Base-by-base conservation (phyloP, 345 rosid species). In the Murraya paniculata region DNA sequence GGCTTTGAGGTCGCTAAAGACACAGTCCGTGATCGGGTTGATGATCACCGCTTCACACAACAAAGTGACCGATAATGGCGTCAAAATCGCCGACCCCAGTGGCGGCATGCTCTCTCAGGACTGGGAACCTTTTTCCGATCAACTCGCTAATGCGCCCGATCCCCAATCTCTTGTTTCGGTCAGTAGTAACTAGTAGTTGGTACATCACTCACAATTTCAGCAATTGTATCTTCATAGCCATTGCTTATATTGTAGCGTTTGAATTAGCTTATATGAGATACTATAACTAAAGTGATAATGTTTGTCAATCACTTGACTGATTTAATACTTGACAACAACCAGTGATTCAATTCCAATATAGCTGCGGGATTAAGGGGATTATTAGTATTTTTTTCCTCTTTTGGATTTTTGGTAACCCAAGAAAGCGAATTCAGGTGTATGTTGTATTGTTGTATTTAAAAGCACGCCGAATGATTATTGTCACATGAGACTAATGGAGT, bases 41-140 rank as follows among this genome's bases (percentile, higher is more conserved):
- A 88, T 96, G 98, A 90, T 96, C 91, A 94, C 99, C 4, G 99
- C 98, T 24, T 96, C 98, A 4, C 99, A 94, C 84, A 96, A 95
- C 78, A 70, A 87, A 83, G 86, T 85, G 73, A 83, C 87, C n/a
- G 98, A 96, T 75, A 94, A 96, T 76, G 99, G 99, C 60, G 82
- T 94, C 82, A 96, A 96, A 83, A 83, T 96, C 74, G 81, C 93
- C 22, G 99, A 94, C 77, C 97, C 99, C 18, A 85, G 82, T 31
- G 99, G 99, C 0, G 92, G 89, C 3, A 91, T 95, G 98, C 94
- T 94, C 79, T 86, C 95, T 71, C 98, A 91, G 77, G 89, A 88
- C n/a, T 95, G 99, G 99, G 98, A 94, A 75, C 99, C 99, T 0
- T 92, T 95, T 45, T 95, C 98, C 0, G 93, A 94, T 82, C 86